phyloP scores from a whole-genome alignment of 2,329 filamentous ascomycete genomes.

The Myrmaecium sp. region DNA sequence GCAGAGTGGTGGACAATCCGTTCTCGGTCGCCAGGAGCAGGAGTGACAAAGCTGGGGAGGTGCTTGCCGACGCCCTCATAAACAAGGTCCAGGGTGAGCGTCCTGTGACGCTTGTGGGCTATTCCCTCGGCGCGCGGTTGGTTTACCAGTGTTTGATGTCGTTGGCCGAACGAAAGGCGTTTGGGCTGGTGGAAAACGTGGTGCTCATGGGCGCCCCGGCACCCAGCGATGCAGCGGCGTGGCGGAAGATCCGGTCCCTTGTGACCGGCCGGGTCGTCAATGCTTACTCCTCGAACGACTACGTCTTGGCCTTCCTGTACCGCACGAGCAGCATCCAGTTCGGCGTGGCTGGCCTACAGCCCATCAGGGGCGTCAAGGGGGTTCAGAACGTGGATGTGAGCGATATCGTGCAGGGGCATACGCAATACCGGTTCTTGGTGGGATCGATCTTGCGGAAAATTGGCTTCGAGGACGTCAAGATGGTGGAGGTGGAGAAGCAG shows the following conservation, averaged over 20 bases:
- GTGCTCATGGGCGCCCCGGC: slow-evolving; percentile 70
- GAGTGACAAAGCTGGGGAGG: slow-evolving; percentile 62
- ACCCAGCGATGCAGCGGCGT: slow-evolving; percentile 53
- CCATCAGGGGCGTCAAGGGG: slow-evolving; percentile 48
- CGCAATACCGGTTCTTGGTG: slow-evolving; percentile 33
- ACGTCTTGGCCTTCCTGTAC: slow-evolving; percentile 75
- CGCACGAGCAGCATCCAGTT: slow-evolving; percentile 67
- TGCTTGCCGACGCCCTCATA: slow-evolving; percentile 68
- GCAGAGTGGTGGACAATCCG: slow-evolving; percentile 57
- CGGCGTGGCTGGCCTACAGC: slow-evolving; percentile 70
- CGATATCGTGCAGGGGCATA: slow-evolving; percentile 32
- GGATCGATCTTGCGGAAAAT: slow-evolving; percentile 34
- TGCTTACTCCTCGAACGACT: slow-evolving; percentile 75
- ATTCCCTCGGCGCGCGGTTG: slow-evolving; percentile 63
- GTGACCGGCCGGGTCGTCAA: slow-evolving; percentile 75
- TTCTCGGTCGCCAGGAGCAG: slow-evolving; percentile 62
- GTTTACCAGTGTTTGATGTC: slow-evolving; percentile 68
- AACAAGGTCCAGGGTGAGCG: slow-evolving; percentile 70
- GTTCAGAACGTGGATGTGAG: slow-evolving; percentile 41
- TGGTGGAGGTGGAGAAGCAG: slow-evolving; percentile 28
- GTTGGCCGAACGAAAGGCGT: slow-evolving; percentile 61
- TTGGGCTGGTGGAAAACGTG: slow-evolving; percentile 69
- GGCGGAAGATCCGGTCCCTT: slow-evolving; percentile 60
- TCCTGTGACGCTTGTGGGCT: slow-evolving; percentile 64
- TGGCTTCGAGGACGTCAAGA: slow-evolving; percentile 35